Evolutionary conservation across 2,329 filamentous ascomycete species (phyloP).

Genomic region (Botrytis tulipae): DNA sequence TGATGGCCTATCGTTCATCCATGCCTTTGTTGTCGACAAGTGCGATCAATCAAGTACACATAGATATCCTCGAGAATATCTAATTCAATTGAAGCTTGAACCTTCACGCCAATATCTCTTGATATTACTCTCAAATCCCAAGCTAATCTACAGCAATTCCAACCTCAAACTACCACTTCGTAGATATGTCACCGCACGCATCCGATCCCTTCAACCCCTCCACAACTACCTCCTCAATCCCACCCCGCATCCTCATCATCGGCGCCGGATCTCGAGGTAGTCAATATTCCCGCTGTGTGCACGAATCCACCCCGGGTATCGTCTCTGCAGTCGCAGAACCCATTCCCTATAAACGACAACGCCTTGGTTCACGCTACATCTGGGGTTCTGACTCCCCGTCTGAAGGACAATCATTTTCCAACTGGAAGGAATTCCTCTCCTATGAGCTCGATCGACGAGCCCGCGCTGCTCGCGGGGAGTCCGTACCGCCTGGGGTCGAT

Average conservation of each 20-base stretch:
- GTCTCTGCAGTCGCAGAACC: slow-evolving; percentile 83
- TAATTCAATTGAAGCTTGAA: not conserved
- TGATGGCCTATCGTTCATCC: not conserved
- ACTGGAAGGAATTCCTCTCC: slow-evolving; percentile 73
- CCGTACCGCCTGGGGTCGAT: slow-evolving; percentile 46
- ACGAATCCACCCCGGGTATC: slow-evolving; percentile 61
- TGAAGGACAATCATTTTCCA: slow-evolving; percentile 66
- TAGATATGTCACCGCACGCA: slow-evolving; percentile 36
- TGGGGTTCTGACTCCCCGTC: slow-evolving; percentile 55
- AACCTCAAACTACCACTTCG: not conserved
- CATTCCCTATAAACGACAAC: slow-evolving; percentile 68
- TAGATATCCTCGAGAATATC: not conserved
- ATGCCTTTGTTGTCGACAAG: not conserved
- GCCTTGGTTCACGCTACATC: slow-evolving; percentile 70
- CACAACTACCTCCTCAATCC: slow-evolving; percentile 37
- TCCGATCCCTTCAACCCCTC: slow-evolving; percentile 21
- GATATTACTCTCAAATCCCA: not conserved
- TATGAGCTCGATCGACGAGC: slow-evolving; percentile 66
- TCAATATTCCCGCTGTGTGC: slow-evolving; percentile 68
- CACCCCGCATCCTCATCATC: slow-evolving; percentile 72
- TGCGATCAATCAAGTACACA: not conserved
- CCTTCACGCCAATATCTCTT: not conserved
- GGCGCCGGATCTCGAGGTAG: slow-evolving; percentile 79
- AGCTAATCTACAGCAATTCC: not conserved
- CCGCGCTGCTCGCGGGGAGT: slow-evolving; percentile 49